A percentile compares a stretch with the other conserved stretches of the same genome.
Evolutionary conservation across 2,329 filamentous ascomycete genomes (phyloP).

Genomic region (Paecilomyces niveus): DNA sequence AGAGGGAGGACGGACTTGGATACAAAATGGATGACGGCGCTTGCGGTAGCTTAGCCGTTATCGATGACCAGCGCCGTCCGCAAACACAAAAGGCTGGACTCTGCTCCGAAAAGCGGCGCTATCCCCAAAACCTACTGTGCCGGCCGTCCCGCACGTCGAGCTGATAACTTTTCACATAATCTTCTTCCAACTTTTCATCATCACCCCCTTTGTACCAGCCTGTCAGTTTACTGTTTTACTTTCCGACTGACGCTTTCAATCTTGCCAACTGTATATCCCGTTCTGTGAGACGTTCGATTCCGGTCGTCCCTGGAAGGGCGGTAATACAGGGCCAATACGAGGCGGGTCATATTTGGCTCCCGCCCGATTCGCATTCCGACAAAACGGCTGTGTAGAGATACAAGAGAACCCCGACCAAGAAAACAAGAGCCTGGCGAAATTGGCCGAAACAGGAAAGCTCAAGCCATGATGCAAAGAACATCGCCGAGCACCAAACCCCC

Average conservation of each 20-base stretch:
- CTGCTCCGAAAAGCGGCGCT: neutral
- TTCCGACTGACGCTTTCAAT: neutral
- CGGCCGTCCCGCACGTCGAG: neutral
- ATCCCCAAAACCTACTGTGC: neutral
- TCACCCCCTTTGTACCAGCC: neutral
- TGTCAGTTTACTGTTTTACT: neutral
- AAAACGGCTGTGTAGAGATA: neutral
- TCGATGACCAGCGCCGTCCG: neutral
- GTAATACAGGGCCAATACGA: neutral
- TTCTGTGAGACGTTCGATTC: neutral
- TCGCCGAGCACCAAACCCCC: neutral
- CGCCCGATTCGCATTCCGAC: neutral
- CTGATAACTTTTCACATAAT: neutral
- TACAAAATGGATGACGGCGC: too few relatives aligned
- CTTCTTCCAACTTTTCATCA: neutral
- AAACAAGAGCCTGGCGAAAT: neutral
- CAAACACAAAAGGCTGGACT: neutral
- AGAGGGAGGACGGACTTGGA: too few relatives aligned
- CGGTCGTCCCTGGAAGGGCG: neutral
- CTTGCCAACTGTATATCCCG: neutral
- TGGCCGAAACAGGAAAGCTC: neutral
- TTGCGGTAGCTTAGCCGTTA: too few relatives aligned
- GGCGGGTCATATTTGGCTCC: neutral
- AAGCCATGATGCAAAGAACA: neutral
- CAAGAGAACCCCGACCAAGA: neutral